Evolutionary conservation across 2,329 filamentous ascomycete species (phyloP), one percentile per base, ranked within the genome.

Genomic region (Botrytis medusae): DNA sequence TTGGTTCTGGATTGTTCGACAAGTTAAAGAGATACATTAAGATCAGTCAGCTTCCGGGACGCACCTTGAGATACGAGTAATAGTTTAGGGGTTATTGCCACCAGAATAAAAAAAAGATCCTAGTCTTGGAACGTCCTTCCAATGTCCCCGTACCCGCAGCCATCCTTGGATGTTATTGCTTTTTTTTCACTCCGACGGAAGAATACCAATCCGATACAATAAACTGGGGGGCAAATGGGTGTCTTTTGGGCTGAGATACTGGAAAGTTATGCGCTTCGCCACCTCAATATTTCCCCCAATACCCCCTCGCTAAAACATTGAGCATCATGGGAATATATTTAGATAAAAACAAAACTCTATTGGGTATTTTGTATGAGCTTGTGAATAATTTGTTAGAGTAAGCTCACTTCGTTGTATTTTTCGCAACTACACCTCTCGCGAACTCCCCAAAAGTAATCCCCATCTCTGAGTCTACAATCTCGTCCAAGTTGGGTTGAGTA

Each of bases 401-500:
- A 12, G 48, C 57, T 77, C 74, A 80, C 59, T 78, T 81, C 12
- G 79, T 77, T 40, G 80, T 81, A 73, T 82, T 81, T 76, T 81
- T 81, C 74, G 78, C 80, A 22, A 82, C 80, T 32, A 82, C 77
- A 2, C 80, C 80, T 64, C 80, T 78, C 42, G 92, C 92, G 85
- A 95, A 94, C 79, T 92, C 88, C 34, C 92, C 93, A 86, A 95
- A 95, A 57, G 88, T 92, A 73, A 90, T 85, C 54, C 88, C 87
- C 78, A 89, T 86, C 80, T 88, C 85, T 73, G 89, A 86, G 79
- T 95, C 93, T 22, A 95, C 91, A 83, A 90, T 87, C 78, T 95
- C 93, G 78, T 89, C 92, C 74, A 98, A 83, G 84, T 98, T 97
- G 37, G 96, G 96, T 87, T 99, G 96, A 74, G 95, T 99, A 80